Base-by-base conservation (phyloP, 257 asterid genomes). In the Solanum tarijense region DNA sequence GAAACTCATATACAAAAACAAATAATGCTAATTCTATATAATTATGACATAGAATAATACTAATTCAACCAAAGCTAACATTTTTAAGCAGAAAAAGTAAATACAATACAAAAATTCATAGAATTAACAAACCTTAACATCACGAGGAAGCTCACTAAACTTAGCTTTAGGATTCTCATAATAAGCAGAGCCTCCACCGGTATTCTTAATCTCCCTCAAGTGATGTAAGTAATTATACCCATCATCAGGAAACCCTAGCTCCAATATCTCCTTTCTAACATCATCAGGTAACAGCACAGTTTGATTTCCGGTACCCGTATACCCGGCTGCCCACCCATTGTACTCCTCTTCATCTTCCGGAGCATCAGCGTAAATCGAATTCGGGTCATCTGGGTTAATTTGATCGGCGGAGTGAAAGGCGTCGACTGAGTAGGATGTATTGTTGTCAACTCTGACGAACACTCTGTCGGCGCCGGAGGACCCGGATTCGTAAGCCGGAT, bases 241-340 rank as follows among this genome's bases (percentile, higher is more conserved):
- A 87, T 96, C 99, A 52, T 97, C 99, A 34, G 99, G 98, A 92
- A 94, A 97, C 55, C 99, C 99, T 58, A 95, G 94, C 90, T 97
- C 96, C 88, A 97, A 83, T 89, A 96, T 94, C 93, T 97, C 99
- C 96, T 87, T 92, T 89, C 99, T 91, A 12, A 94, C 36, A 76
- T 93, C 88, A 69, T 93, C 99, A 10, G 99, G 97, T 90, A 97
- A 87, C 32, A 86, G 72, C 41, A 25, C 85, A 27, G 82, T 36
- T 29, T 69, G 88, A 78, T 78, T 58, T 29, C 38, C 58, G 81
- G 79, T 84, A 27, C 62, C 79, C 6, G 81, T 60, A 83, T 27
- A 43, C 83, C 89, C 92, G 31, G 23, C 32, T 62, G 31, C 38
- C 73, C 73, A 81, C 86, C 43, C 88, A 55, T 86, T 32, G 12